Evolutionary conservation across 2,329 filamentous ascomycete species (phyloP).

Genomic region (Fusarium newnesense): DNA sequence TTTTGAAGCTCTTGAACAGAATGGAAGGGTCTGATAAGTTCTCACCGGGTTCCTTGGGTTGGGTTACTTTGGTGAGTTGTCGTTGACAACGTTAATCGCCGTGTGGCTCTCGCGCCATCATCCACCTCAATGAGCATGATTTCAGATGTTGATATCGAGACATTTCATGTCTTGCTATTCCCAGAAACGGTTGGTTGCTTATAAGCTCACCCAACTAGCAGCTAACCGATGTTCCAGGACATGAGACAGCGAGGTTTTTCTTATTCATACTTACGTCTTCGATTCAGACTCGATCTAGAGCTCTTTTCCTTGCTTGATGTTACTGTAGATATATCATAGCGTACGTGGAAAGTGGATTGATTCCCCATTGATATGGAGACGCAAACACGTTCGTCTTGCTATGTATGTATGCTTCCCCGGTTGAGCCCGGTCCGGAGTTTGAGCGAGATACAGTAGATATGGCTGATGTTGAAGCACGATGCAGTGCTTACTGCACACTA

Average conservation of each 20-base stretch:
- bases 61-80: conserved; percentile 36
- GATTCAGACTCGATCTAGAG: conserved; percentile 31
- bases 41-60: conserved; percentile 34
- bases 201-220: neutral
- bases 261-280: conserved; percentile 2
- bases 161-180: conserved; percentile 5
- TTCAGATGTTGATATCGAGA: conserved; percentile 7
- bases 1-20: neutral
- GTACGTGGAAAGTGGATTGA: conserved; percentile 25
- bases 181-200: conserved; percentile 9
- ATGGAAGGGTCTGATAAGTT: conserved; percentile 7
- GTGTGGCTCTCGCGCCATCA: conserved; percentile 35
- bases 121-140: conserved; percentile 35
- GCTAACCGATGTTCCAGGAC: conserved; percentile 11
- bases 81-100: conserved; percentile 17
- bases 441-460: conserved; percentile 4
- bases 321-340: conserved; percentile 12
- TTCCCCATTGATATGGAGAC: conserved; percentile 15
- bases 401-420: conserved; percentile 3
- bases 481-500: conserved; percentile 5
- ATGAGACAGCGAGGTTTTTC: conserved; percentile 15
- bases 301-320: conserved; percentile 18
- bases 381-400: neutral
- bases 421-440: conserved; percentile 17
- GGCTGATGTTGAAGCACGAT: conserved; percentile 23